Percentiles rank a stretch among this genome's conserved stretches.
Conservation (phyloP, 2,329 filamentous ascomycete genomes). For the Cryphonectria naterciae region DNA sequence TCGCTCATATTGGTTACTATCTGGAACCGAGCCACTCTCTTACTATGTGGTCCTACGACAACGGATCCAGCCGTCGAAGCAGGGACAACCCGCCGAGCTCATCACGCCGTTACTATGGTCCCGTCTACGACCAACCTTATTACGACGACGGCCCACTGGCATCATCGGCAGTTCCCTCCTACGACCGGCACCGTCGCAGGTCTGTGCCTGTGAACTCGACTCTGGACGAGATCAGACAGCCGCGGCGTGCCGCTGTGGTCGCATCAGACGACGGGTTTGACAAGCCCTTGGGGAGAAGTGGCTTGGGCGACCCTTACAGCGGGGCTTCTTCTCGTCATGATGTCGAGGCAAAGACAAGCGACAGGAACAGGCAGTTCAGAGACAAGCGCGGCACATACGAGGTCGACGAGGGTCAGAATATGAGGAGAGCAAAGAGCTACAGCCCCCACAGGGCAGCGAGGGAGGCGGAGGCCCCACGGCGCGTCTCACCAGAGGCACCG, state of each 20-base stretch:
- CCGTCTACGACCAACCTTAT: conserved; percentile 22
- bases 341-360: conserved; percentile 19
- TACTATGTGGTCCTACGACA: conserved; percentile 26
- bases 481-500: conserved; percentile 17
- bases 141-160: conserved; percentile 13
- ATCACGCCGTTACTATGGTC: conserved; percentile 17
- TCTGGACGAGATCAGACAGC: conserved; percentile 4
- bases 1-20: neutral
- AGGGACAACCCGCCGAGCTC: conserved; percentile 25
- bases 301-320: conserved; percentile 6
- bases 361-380: conserved; percentile 19
- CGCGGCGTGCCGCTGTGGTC: conserved; percentile 23
- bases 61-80: conserved; percentile 19
- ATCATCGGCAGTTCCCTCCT: conserved; percentile 2
- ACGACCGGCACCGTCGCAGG: conserved; percentile 26
- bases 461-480: conserved; percentile 16
- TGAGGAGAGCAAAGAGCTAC: conserved; percentile 26
- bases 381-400: conserved; percentile 24
- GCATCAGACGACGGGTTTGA: conserved; percentile 22
- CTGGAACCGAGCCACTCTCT: neutral
- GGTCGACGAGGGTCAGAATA: conserved; percentile 21
- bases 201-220: conserved; percentile 15
- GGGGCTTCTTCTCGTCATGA: conserved; percentile 24
- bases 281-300: conserved; percentile 5
- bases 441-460: conserved; percentile 23